These are phyloP conservation scores for Lagerstroemia speciosa DNA, from an alignment of 345 rosid genomes.

Conservation along the genomic window DNA sequence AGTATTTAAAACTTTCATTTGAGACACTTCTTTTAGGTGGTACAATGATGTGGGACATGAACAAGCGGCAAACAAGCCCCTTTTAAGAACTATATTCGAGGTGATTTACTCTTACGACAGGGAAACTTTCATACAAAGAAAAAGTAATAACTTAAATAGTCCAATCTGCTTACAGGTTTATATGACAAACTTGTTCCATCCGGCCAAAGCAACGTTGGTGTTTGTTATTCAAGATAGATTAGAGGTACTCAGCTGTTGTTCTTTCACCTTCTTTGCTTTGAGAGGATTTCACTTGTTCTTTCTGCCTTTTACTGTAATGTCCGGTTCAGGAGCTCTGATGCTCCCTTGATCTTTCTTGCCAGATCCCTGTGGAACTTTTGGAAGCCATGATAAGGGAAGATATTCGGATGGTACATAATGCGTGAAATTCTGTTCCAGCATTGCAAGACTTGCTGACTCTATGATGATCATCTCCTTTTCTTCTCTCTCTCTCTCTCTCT, in stretches of 20 bases:
- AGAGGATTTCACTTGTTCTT: not conserved
- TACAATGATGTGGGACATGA: constrained; percentile 93
- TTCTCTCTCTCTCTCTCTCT: too few relatives aligned
- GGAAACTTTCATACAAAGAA: too few relatives aligned
- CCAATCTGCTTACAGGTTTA: constrained; percentile 40
- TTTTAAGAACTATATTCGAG: constrained; percentile 85
- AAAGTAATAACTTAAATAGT: too few relatives aligned
- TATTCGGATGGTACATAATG: constrained; percentile 67
- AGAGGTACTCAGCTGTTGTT: constrained; percentile 33
- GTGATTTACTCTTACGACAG: constrained; percentile 15
- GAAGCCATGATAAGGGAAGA: constrained; percentile 89
- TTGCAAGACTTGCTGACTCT: not conserved
- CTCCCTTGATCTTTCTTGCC: constrained; percentile 5
- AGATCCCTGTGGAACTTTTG: constrained; percentile 88
- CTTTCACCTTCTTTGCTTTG: not conserved
- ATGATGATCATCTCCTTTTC: not conserved
- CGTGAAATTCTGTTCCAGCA: not conserved
- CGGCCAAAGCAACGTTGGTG: constrained; percentile 90
- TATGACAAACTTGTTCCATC: constrained; percentile 96
- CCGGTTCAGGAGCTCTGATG: constrained; percentile 8
- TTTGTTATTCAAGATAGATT: constrained; percentile 98
- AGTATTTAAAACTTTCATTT: not conserved
- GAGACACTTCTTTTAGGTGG: constrained; percentile 53
- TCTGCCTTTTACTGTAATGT: not conserved
- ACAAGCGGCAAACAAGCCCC: constrained; percentile 89